These are phyloP conservation scores for Aspergillus latus DNA, from an alignment of 2,329 filamentous ascomycete genomes.

Conservation along the genomic window DNA sequence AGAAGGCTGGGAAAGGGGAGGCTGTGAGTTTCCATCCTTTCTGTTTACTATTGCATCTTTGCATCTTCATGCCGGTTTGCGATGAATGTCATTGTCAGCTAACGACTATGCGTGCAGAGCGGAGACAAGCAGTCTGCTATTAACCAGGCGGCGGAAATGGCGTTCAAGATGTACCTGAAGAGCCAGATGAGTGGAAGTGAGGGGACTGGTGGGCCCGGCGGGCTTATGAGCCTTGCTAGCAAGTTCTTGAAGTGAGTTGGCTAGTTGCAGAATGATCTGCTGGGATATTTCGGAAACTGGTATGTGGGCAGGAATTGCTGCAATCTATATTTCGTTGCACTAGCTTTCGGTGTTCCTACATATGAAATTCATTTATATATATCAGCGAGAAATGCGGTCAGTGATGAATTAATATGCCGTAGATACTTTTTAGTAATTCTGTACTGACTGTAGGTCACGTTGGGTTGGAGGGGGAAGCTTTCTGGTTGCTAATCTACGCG, in stretches of 20 bases:
- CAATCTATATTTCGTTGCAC: neutral
- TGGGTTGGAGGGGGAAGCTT: too few relatives aligned
- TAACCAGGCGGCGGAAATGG: conserved; percentile 78
- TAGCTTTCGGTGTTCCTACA: neutral
- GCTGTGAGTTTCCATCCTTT: conserved; percentile 42
- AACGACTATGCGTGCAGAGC: conserved; percentile 29
- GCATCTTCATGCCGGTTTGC: too few relatives aligned
- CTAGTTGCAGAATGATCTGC: neutral
- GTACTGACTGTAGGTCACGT: too few relatives aligned
- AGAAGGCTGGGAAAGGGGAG: conserved; percentile 58
- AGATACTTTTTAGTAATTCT: too few relatives aligned
- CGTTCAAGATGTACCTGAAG: conserved; percentile 89
- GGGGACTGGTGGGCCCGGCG: conserved; percentile 48
- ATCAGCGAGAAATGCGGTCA: neutral
- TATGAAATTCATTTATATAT: neutral
- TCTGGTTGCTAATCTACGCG: too few relatives aligned
- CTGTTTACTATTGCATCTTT: conserved; percentile 1
- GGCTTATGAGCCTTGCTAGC: conserved; percentile 59
- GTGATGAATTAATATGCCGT: too few relatives aligned
- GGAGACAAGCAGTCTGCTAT: conserved; percentile 79
- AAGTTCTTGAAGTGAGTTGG: conserved; percentile 54
- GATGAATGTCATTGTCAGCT: neutral
- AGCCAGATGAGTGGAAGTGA: conserved; percentile 58
- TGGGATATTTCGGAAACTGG: neutral
- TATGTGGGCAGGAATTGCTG: neutral